phyloP scores from a whole-genome alignment of 257 asterid species.

The Solanum sejunctum region DNA sequence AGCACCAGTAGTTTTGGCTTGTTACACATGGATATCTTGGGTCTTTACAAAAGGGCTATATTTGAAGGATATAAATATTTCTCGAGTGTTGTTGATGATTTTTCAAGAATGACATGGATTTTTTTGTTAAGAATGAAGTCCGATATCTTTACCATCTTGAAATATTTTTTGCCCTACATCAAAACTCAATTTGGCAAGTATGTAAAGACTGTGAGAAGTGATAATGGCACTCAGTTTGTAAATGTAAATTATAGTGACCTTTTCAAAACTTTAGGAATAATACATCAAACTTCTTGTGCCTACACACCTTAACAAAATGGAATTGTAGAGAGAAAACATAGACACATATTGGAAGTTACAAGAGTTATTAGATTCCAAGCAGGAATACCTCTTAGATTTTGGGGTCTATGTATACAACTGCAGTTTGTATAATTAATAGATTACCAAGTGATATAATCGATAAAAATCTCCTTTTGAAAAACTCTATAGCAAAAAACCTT shows the following conservation, averaged over 20 bases:
- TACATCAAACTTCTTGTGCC: not conserved
- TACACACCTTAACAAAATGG: not conserved
- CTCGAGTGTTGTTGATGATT: not conserved
- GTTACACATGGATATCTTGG: not conserved
- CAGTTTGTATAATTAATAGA: too few relatives aligned
- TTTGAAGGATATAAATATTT: not conserved
- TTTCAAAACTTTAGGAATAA: not conserved
- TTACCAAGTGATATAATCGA: not conserved
- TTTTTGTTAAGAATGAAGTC: not conserved
- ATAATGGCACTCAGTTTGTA: not conserved
- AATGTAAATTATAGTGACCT: accelerated
- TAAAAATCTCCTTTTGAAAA: too few relatives aligned
- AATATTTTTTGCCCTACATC: not conserved
- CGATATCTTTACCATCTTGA: not conserved
- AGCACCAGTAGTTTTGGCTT: not conserved
- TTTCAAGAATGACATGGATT: not conserved
- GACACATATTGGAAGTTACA: not conserved
- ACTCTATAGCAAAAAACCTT: too few relatives aligned
- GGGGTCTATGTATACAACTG: not conserved
- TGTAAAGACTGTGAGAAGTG: not conserved
- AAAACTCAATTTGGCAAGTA: not conserved
- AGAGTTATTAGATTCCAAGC: not conserved
- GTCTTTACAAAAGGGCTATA: not conserved
- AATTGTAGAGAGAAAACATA: not conserved
- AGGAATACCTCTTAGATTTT: not conserved